Conservation (phyloP, 2,329 filamentous ascomycete genomes). For the Microcyclospora tardicrescens region DNA sequence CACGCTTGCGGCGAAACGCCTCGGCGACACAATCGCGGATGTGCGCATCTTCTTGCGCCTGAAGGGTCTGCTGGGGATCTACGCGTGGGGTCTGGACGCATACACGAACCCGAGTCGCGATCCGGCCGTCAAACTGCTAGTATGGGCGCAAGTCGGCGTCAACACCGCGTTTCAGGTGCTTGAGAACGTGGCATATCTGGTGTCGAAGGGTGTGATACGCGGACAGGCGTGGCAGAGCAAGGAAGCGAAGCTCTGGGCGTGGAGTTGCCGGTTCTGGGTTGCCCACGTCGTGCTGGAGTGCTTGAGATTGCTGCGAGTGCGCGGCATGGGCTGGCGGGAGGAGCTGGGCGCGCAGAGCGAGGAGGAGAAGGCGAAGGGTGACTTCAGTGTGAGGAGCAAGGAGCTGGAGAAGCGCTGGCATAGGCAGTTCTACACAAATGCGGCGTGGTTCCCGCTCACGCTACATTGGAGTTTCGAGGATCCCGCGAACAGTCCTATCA, state of each 20-base stretch:
- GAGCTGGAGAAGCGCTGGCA: slow-evolving; percentile 40
- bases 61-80: slow-evolving; percentile 64
- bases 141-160: slow-evolving; percentile 53
- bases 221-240: slow-evolving; percentile 25
- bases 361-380: slow-evolving; percentile 20
- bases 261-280: slow-evolving; percentile 71
- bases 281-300: slow-evolving; percentile 67
- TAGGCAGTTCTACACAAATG: slow-evolving; percentile 54
- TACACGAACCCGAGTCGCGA: slow-evolving; percentile 29
- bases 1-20: slow-evolving; percentile 25
- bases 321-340: slow-evolving; percentile 28
- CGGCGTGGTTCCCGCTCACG: slow-evolving; percentile 69
- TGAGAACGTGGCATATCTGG: slow-evolving; percentile 74
- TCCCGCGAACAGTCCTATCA: slow-evolving; percentile 42
- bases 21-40: slow-evolving; percentile 56
- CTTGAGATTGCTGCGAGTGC: slow-evolving; percentile 41
- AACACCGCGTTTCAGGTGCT: slow-evolving; percentile 62
- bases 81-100: slow-evolving; percentile 46
- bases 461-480: slow-evolving; percentile 69
- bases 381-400: slow-evolving; percentile 12
- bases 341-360: slow-evolving; percentile 22
- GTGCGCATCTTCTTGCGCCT: slow-evolving; percentile 60
- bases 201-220: slow-evolving; percentile 54
- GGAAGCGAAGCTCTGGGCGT: slow-evolving; percentile 50
- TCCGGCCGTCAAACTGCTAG: slow-evolving; percentile 38